Base-by-base conservation (phyloP, 129 eudicot genomes). In the Ambrosia artemisiifolia region DNA sequence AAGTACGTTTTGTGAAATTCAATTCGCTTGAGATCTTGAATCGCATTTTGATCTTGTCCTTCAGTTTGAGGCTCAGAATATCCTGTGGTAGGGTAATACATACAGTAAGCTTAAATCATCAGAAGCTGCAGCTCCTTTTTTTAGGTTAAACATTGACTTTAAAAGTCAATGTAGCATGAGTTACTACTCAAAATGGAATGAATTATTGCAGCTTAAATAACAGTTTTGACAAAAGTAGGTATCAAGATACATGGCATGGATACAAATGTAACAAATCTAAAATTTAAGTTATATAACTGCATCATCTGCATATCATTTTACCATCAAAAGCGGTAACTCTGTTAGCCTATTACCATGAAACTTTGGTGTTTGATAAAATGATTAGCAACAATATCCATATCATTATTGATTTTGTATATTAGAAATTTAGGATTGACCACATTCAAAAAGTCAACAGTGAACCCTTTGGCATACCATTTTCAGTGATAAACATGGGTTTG, bases 401-500 rank as follows among this genome's bases (percentile, higher is more conserved):
- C 73, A 66, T 55, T 55, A 67, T 33, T 3, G n/a, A 55, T 16
- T 32, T 17, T 63, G 13, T 40, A 17, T 14, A 19, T 65, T 14
- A 70, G 3, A 1, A 57, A 28, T 16, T 32, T 8, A 49, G n/a
- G 13, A 35, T 60, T 61, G 56, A 63, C 71, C 67, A 54, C 34
- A 43, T 55, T 73, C 11, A 48, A 35, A 66, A 79, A 47, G 19
- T 46, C 43, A 71, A 16, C 13, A 7, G 48, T 20, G 17, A 13
- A 36, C 19, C 42, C 46, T 42, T 72, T 62, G 67, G 14, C 85
- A 72, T 79, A 93, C 98, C 98, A 79, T 93, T 93, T 84, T 93
- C 98, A 14, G 96, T 89, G 38, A 93, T 67, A 79, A 83, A 87
- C 85, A 93, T 89, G 6, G 95, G 90, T 68, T 74, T 93, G 86